Percentiles rank a stretch among this genome's conserved stretches.
Evolutionary conservation across 73 alveolate genomes (phyloP).

Genomic region (Tetrahymena elliotti): DNA sequence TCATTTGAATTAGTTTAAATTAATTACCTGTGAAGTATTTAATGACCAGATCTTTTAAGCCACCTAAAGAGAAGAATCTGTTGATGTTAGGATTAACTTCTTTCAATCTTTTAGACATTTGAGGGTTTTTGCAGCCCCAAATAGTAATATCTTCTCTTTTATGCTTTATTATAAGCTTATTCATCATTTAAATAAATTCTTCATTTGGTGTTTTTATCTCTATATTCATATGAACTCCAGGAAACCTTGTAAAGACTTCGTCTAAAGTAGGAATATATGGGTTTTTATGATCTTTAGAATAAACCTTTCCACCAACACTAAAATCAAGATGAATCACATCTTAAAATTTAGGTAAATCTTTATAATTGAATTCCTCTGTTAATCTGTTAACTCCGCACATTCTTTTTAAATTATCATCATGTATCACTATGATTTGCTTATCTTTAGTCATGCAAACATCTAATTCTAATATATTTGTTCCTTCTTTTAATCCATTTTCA

Average conservation of each 20-base stretch:
- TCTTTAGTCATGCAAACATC: conserved; percentile 41
- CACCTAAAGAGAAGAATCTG: conserved; percentile 17
- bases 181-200: conserved; percentile 3
- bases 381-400: conserved; percentile 19
- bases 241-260: conserved; percentile 14
- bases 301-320: conserved; percentile 19
- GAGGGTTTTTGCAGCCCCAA: conserved; percentile 10
- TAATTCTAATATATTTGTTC: conserved; percentile 26
- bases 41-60: not conserved
- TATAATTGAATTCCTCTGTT: conserved; percentile 17
- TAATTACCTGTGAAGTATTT: not conserved
- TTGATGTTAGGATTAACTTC: conserved; percentile 19
- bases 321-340: conserved; percentile 25
- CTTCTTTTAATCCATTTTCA: conserved; percentile 20
- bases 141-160: conserved; percentile 17
- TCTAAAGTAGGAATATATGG: conserved; percentile 16
- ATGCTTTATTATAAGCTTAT: not conserved
- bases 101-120: not conserved
- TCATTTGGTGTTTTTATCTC: conserved; percentile 23
- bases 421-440: conserved; percentile 22
- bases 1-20: too few relatives aligned
- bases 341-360: conserved; percentile 13
- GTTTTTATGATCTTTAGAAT: not conserved
- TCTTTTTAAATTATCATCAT: conserved; percentile 10
- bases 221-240: conserved; percentile 8